These are phyloP conservation scores for Jatropha curcas DNA, from an alignment of 345 rosid species.

Conservation along the genomic window DNA sequence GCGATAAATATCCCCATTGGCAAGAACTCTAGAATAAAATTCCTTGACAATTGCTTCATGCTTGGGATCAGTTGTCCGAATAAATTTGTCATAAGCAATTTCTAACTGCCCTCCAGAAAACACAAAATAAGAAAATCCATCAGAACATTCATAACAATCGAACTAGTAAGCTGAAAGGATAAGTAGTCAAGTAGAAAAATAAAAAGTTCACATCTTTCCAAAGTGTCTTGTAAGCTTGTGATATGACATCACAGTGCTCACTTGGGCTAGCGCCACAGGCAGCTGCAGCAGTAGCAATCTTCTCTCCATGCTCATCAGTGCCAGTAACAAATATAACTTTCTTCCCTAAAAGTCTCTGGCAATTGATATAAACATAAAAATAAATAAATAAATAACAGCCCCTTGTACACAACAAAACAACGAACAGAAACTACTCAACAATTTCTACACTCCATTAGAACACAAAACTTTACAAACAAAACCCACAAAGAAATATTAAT, in stretches of 20 bases:
- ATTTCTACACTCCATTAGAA: not conserved
- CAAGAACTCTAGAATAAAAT: slow-evolving; percentile 76
- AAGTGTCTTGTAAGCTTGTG: slow-evolving; percentile 67
- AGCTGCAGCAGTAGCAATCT: slow-evolving; percentile 82
- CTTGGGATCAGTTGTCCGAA: slow-evolving; percentile 90
- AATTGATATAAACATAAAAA: slow-evolving; percentile 19
- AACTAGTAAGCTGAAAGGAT: not conserved
- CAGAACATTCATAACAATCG: slow-evolving; percentile 8
- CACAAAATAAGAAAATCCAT: not conserved
- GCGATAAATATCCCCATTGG: slow-evolving; percentile 81
- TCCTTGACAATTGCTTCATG: slow-evolving; percentile 87
- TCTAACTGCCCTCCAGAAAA: slow-evolving; percentile 53
- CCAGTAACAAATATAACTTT: slow-evolving; percentile 84
- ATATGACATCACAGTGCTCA: slow-evolving; percentile 81
- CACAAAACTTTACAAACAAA: not conserved
- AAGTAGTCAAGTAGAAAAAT: slow-evolving; percentile 8
- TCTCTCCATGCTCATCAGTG: slow-evolving; percentile 96
- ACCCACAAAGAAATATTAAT: not conserved
- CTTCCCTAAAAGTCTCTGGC: slow-evolving; percentile 86
- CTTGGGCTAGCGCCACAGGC: slow-evolving; percentile 62
- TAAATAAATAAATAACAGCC: too few species aligned
- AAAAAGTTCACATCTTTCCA: slow-evolving; percentile 65
- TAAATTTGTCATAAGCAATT: slow-evolving; percentile 74
- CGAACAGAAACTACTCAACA: not conserved
- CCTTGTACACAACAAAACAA: not conserved